These are phyloP conservation scores for Cercospora sp. DNA, from an alignment of 2,329 filamentous ascomycete species.

Conservation along the genomic window DNA sequence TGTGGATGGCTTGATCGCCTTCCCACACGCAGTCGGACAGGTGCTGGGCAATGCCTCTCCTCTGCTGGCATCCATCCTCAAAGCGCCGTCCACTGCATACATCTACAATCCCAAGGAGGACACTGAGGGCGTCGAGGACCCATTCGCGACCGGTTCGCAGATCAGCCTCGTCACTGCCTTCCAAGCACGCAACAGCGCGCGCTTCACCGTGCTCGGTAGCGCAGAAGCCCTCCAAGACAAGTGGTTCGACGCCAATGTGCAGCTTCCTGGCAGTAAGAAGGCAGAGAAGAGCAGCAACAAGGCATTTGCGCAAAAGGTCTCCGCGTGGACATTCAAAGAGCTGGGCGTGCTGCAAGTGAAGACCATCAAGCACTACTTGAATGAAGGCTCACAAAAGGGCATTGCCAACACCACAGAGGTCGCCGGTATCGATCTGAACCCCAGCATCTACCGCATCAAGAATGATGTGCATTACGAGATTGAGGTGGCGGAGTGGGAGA, in stretches of 20 bases:
- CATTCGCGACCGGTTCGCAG: conserved; percentile 82
- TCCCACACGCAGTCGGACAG: conserved; percentile 80
- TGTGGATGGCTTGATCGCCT: conserved; percentile 69
- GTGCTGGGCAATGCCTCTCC: conserved; percentile 72
- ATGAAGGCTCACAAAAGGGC: conserved; percentile 52
- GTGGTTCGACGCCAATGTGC: conserved; percentile 83
- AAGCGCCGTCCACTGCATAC: conserved; percentile 82
- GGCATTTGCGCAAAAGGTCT: conserved; percentile 79
- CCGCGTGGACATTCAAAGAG: conserved; percentile 97
- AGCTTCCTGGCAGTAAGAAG: conserved; percentile 54
- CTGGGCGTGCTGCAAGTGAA: conserved; percentile 84
- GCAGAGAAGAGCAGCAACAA: conserved; percentile 70
- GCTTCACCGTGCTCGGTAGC: conserved; percentile 80
- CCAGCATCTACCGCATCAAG: conserved; percentile 90
- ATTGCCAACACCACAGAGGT: conserved; percentile 37
- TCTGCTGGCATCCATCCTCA: conserved; percentile 77
- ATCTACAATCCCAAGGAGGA: conserved; percentile 93
- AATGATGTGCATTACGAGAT: conserved; percentile 89
- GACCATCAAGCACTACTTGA: conserved; percentile 72
- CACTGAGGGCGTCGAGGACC: conserved; percentile 67
- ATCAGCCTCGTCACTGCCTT: conserved; percentile 77
- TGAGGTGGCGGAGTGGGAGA: conserved; percentile 80
- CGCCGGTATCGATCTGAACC: conserved; percentile 63
- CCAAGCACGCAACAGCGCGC: conserved; percentile 91
- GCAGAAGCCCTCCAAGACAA: conserved; percentile 83